phyloP scores from a whole-genome alignment of 768 basidiomycete genomes.

The Lepiota venenata region DNA sequence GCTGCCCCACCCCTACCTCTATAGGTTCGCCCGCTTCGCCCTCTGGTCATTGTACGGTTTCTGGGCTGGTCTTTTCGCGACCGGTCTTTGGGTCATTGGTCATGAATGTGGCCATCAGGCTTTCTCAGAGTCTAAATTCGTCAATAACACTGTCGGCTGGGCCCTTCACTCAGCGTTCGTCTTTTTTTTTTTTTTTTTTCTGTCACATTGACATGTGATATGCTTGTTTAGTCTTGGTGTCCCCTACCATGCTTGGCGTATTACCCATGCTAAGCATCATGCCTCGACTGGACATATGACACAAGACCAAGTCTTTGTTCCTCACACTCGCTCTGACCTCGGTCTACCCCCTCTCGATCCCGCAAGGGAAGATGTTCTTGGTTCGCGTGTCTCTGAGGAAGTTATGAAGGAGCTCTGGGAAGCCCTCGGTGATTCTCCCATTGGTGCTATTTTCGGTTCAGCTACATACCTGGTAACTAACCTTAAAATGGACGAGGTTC shows the following conservation, averaged over 20 bases:
- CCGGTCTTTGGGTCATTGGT: slow-evolving; percentile 92
- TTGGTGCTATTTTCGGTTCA: slow-evolving; percentile 55
- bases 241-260: slow-evolving; percentile 96
- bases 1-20: slow-evolving; percentile 59
- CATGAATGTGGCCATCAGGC: slow-evolving; percentile 97
- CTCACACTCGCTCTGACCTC: slow-evolving; percentile 75
- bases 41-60: slow-evolving; percentile 84
- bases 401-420: slow-evolving; percentile 77
- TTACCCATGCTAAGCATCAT: slow-evolving; percentile 93
- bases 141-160: slow-evolving; percentile 95
- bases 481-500: not conserved
- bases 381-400: slow-evolving; percentile 61
- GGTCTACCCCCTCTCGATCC: slow-evolving; percentile 66
- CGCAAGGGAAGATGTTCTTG: slow-evolving; percentile 60
- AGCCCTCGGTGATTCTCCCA: slow-evolving; percentile 88
- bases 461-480: slow-evolving; percentile 57
- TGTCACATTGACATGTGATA: slow-evolving; percentile 19
- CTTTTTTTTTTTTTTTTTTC: slow-evolving; percentile 14
- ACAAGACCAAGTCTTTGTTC: slow-evolving; percentile 95
- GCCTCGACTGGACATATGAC: slow-evolving; percentile 92
- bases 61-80: slow-evolving; percentile 79
- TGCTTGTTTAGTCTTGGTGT: slow-evolving; percentile 68
- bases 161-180: slow-evolving; percentile 84
- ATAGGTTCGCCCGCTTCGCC: slow-evolving; percentile 57
- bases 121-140: slow-evolving; percentile 86